These are phyloP conservation scores for Paraphaeosphaeria minitans DNA, from an alignment of 2,329 filamentous ascomycete species.

Conservation along the genomic window DNA sequence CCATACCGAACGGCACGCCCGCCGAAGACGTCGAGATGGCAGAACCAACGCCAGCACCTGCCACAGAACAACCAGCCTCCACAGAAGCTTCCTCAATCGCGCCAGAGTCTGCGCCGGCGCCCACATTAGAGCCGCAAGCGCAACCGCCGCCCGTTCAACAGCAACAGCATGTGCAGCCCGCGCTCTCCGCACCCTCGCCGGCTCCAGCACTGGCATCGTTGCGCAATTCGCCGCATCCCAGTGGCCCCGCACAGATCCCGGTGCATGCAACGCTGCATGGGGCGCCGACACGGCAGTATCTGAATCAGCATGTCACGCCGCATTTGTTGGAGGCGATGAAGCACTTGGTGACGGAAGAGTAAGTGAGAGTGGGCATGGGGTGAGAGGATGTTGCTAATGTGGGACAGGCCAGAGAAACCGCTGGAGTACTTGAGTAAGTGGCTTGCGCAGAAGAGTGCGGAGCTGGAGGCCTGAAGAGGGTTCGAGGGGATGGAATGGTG, in stretches of 20 bases:
- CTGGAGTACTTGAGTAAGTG: conserved; percentile 56
- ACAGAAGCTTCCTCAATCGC: conserved; percentile 4
- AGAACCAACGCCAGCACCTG: conserved; percentile 20
- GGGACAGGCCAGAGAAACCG: conserved; percentile 54
- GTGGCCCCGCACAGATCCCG: conserved; percentile 32
- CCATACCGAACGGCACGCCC: conserved; percentile 29
- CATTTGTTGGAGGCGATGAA: conserved; percentile 60
- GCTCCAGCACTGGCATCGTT: conserved; percentile 29
- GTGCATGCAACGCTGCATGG: conserved; percentile 52
- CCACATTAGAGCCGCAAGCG: conserved; percentile 17
- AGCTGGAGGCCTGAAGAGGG: conserved; percentile 50
- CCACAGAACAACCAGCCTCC: conserved; percentile 14
- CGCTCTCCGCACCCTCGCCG: conserved; percentile 19
- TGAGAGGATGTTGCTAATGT: background rate
- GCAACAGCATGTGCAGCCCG: background rate
- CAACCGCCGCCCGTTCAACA: conserved; percentile 16
- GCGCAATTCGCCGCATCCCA: conserved; percentile 45
- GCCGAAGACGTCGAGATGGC: conserved; percentile 38
- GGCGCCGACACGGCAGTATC: conserved; percentile 54
- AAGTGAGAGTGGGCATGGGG: conserved; percentile 12
- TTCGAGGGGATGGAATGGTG: background rate
- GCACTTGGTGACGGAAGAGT: conserved; percentile 54
- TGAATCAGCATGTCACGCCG: conserved; percentile 57
- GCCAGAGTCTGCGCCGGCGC: background rate
- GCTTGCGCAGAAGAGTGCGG: conserved; percentile 53